Base-by-base conservation (phyloP, 2,329 filamentous ascomycete species). In the Magnaporthiopsis incrustans region DNA sequence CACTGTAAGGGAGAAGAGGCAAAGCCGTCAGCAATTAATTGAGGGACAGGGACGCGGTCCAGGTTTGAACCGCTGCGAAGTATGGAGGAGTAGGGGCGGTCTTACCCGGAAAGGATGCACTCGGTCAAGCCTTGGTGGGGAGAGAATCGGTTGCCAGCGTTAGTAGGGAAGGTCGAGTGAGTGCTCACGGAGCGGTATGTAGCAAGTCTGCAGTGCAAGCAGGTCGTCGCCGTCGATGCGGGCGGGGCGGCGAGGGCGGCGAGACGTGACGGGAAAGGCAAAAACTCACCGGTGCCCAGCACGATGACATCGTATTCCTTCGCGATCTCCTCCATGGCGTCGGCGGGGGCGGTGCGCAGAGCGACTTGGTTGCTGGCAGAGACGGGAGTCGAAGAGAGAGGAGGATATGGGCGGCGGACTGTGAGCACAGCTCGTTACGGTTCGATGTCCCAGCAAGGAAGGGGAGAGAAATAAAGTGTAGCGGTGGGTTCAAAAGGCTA, bases 231-330 rank as follows among this genome's bases (percentile, higher is more conserved):
- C 44, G 44, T n/a, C 18, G 44, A 53, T 58, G 27, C 15, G 57
- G 57, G 27, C 15, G 57, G 57, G 62, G 65, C 57, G 71, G 67
- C 44, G 44, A 53, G 18, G 44, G 11, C 22, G 44, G 44, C 44
- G 44, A 35, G 33, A 35, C 33, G 33, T 8, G 12, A 22, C 8
- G 7, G 7, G 22, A 53, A 18, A 22, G 22, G n/a, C 27, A 30
- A 70, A 70, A 71, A 79, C 86, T 75, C 83, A 97, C 92, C 93
- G 77, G 95, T 99, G 85, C 95, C 95, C 77, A 99, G 87, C 77
- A 99, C 95, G 76, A 99, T 88, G 78, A 97, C 91, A 85, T 99
- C 95, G 85, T 99, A 99, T 80, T 97, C 93, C 76, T 92, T 91
- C 71, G 93, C 92, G 76, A 99, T 97, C 80, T 98, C 95, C 76